Conservation (phyloP, 2,329 filamentous ascomycete species). For the Xylaria polymorpha region DNA sequence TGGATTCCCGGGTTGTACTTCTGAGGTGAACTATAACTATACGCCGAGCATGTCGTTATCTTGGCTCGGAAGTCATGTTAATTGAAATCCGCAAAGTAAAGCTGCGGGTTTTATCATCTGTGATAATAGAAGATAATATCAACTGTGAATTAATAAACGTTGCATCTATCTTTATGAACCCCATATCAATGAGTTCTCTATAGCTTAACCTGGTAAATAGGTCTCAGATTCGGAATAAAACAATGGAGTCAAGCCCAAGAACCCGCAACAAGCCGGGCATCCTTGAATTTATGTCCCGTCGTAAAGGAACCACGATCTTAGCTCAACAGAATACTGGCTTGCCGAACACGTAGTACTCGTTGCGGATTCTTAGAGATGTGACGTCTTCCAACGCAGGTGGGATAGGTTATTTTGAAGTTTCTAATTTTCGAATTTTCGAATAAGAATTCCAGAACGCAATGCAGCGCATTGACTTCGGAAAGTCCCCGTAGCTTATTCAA, state of each 20-base stretch:
- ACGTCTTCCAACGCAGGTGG: neutral
- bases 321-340: constrained; percentile 13
- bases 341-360: constrained; percentile 14
- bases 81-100: neutral
- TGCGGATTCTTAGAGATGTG: neutral
- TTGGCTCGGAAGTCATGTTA: neutral
- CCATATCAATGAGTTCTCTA: neutral
- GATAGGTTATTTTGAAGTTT: neutral
- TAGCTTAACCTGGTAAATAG: neutral
- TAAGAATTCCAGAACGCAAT: neutral
- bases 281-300: neutral
- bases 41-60: neutral
- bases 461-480: neutral
- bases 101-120: neutral
- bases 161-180: neutral
- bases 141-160: neutral
- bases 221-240: neutral
- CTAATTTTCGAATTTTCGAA: constrained; percentile 6
- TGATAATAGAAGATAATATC: neutral
- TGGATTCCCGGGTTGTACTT: neutral
- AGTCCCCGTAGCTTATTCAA: neutral
- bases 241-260: neutral
- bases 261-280: neutral
- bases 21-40: neutral
- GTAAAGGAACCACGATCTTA: neutral